Evolutionary conservation across 2,329 filamentous ascomycete genomes (phyloP).

Genomic region (Trichoderma breve): DNA sequence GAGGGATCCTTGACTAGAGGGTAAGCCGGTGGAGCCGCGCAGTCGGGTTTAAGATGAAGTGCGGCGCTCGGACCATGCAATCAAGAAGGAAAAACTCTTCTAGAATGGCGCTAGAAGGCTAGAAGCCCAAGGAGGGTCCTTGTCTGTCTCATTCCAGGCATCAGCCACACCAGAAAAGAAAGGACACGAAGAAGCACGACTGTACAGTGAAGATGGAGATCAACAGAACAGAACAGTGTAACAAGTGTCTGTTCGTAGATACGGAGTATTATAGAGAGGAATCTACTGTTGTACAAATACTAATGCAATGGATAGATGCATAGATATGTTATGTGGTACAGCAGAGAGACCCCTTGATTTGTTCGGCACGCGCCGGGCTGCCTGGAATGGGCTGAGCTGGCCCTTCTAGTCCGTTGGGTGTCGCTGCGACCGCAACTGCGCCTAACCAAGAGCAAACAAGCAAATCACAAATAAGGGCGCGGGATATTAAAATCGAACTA

Average conservation of each 20-base stretch:
- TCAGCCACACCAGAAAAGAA: not conserved
- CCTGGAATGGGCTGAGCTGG: not conserved
- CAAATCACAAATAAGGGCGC: not conserved
- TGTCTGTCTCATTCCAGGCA: not conserved
- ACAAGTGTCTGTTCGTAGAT: not conserved
- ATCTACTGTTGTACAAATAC: not conserved
- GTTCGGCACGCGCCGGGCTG: conserved; percentile 14
- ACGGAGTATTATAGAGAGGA: too few species aligned
- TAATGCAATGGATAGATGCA: not conserved
- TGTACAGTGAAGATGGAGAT: not conserved
- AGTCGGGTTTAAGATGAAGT: conserved; percentile 17
- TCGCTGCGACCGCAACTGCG: not conserved
- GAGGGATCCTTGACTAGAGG: not conserved
- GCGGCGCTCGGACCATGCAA: conserved; percentile 1
- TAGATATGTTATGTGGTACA: not conserved
- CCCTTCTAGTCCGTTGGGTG: not conserved
- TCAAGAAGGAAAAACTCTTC: not conserved
- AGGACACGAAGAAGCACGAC: not conserved
- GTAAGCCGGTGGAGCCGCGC: conserved; percentile 8
- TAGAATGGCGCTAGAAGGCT: conserved; percentile 19
- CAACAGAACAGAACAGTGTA: not conserved
- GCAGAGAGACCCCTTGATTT: not conserved
- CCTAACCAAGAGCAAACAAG: conserved; percentile 7
- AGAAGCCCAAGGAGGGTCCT: conserved; percentile 4
- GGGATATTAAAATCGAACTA: conserved; percentile 1